phyloP scores from a whole-genome alignment of 2,329 filamentous ascomycete species.

The Stachybotrys chlorohalonatus region DNA sequence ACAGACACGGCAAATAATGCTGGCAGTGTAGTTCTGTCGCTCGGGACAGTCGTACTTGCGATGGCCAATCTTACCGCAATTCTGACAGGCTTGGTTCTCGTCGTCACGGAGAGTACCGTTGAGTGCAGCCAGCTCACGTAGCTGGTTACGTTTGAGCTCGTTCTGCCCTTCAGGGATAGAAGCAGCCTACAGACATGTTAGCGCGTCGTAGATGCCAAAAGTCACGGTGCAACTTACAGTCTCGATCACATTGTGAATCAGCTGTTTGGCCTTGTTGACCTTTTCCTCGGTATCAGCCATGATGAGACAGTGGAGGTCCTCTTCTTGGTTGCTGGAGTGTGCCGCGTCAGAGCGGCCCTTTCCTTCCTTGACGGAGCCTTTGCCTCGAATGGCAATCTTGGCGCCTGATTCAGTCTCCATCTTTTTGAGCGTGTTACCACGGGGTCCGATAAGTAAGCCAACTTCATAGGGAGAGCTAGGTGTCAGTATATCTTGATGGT shows the following conservation, averaged over 20 bases:
- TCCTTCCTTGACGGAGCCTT: conserved; percentile 98
- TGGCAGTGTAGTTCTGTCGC: conserved; percentile 96
- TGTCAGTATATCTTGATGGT: conserved; percentile 64
- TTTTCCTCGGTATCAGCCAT: conserved; percentile 99
- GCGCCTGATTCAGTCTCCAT: conserved; percentile 97
- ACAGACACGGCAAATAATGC: conserved; percentile 97
- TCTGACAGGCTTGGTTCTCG: conserved; percentile 98
- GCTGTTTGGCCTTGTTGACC: conserved; percentile 96
- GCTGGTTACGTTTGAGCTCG: conserved; percentile 96
- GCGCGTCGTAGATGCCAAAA: conserved; percentile 12
- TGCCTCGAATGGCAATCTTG: conserved; percentile 99
- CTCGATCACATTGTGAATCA: conserved; percentile 98
- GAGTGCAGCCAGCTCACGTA: conserved; percentile 91
- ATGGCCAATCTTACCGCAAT: conserved; percentile 97
- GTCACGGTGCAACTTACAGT: conserved; percentile 56
- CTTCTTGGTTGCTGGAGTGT: conserved; percentile 99
- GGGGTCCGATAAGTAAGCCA: conserved; percentile 98
- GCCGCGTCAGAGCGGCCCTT: conserved; percentile 98
- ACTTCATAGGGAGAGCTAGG: conserved; percentile 85
- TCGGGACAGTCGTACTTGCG: conserved; percentile 98
- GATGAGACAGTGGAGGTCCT: conserved; percentile 97
- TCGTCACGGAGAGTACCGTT: conserved; percentile 99
- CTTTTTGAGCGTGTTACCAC: conserved; percentile 99
- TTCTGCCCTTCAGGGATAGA: conserved; percentile 98
- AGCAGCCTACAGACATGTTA: conserved; percentile 56